phyloP scores from a whole-genome alignment of 2,329 filamentous ascomycete genomes.

The Sclerotinia glacialis region DNA sequence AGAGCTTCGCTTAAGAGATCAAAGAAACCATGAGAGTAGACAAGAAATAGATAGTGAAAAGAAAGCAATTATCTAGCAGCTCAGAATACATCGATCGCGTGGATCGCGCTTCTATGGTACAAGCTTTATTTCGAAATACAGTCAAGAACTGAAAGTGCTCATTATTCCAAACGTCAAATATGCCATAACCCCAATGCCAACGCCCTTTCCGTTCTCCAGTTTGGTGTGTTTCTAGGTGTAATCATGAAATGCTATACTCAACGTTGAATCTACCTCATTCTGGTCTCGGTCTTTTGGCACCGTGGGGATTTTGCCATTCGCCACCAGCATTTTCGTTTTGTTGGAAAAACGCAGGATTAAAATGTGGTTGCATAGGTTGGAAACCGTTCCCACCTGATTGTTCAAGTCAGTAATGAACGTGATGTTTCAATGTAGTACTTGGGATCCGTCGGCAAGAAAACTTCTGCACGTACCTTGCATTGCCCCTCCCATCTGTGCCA shows the following conservation, averaged over 20 bases:
- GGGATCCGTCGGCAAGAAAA: not conserved
- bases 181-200: constrained; percentile 13
- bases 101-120: constrained; percentile 21
- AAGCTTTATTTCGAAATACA: constrained; percentile 22
- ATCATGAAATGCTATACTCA: not conserved
- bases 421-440: not conserved
- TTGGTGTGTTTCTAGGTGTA: not conserved
- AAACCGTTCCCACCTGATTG: constrained; percentile 51
- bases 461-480: constrained; percentile 54
- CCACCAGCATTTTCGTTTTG: constrained; percentile 47
- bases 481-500: constrained; percentile 45
- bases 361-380: constrained; percentile 65
- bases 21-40: not conserved
- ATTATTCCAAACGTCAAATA: constrained; percentile 21
- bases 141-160: constrained; percentile 19
- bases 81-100: constrained; percentile 14
- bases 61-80: constrained; percentile 10
- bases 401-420: constrained; percentile 20
- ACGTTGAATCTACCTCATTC: constrained; percentile 44
- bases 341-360: constrained; percentile 71
- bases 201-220: constrained; percentile 17
- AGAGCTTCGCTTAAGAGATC: not conserved
- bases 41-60: not conserved
- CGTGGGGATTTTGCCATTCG: constrained; percentile 77
- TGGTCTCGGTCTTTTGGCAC: constrained; percentile 73